A percentile compares a stretch with the other conserved stretches of the same genome.
Conservation (phyloP, 176 grass and related monocot species). For the Cenchrus purpureus region DNA sequence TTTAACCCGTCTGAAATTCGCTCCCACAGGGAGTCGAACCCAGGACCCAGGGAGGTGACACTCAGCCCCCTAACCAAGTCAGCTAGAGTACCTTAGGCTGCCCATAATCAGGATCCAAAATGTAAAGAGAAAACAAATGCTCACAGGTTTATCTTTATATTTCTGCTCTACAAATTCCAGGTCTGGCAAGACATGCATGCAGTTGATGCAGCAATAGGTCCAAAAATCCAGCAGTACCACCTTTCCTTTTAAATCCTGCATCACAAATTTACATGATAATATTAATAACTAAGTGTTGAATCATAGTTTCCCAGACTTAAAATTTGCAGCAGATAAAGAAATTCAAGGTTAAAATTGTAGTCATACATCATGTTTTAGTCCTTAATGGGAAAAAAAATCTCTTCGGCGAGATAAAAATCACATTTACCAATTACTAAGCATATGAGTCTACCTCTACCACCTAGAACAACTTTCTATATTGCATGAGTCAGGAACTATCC, state of each 20-base stretch:
- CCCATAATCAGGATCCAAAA: constrained; percentile 18
- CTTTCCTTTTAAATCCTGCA: constrained; percentile 94
- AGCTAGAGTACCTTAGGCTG: no score
- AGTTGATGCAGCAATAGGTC: constrained; percentile 99
- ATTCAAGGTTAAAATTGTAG: neutral
- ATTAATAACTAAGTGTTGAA: neutral
- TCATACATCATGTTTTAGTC: constrained; percentile 19
- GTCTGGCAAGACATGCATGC: constrained; percentile 98
- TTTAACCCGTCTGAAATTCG: no score
- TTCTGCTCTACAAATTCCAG: constrained; percentile 91
- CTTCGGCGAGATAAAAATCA: constrained; percentile 26
- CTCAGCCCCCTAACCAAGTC: no score
- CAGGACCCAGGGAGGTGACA: no score
- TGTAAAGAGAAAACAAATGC: constrained; percentile 37
- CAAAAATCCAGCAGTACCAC: constrained; percentile 96
- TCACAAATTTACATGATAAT: neutral
- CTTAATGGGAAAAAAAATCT: constrained; percentile 4
- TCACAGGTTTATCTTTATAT: constrained; percentile 88
- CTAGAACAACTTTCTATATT: neutral
- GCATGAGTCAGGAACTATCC: neutral
- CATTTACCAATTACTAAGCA: constrained; percentile 19
- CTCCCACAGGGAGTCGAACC: no score
- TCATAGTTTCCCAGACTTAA: constrained; percentile 28
- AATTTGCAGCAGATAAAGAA: constrained; percentile 21
- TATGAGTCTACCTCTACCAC: neutral